phyloP scores from a whole-genome alignment of 2,329 filamentous ascomycete genomes.

The Fonsecaea pugnacius region DNA sequence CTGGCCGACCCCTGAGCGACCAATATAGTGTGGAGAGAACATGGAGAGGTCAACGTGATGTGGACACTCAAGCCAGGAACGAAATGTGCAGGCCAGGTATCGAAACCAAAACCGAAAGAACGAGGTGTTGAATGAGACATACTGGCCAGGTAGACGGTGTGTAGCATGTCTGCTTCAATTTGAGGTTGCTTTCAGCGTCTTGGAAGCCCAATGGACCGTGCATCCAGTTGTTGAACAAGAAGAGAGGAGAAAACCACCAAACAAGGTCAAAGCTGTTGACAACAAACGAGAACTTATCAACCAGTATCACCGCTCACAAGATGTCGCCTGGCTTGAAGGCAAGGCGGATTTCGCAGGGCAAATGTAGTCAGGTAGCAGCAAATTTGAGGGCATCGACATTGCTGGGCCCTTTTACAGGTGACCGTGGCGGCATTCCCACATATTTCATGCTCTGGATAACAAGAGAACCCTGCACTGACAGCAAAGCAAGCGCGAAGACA shows the following conservation, averaged over 20 bases:
- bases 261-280: constrained; percentile 18
- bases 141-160: constrained; percentile 38
- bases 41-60: constrained; percentile 6
- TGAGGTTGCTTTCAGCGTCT: constrained; percentile 3
- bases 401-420: constrained; percentile 30
- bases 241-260: constrained; percentile 10
- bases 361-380: constrained; percentile 25
- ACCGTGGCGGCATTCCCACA: constrained; percentile 25
- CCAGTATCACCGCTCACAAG: constrained; percentile 22
- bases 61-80: constrained; percentile 14
- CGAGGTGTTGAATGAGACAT: constrained; percentile 29
- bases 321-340: constrained; percentile 22
- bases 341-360: constrained; percentile 22
- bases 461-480: constrained; percentile 37
- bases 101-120: constrained; percentile 21
- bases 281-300: constrained; percentile 19
- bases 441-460: constrained; percentile 27
- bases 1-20: constrained; percentile 22
- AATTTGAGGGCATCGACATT: constrained; percentile 29
- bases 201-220: constrained; percentile 31
- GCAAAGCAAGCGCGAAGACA: constrained; percentile 36
- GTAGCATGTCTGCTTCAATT: constrained; percentile 35
- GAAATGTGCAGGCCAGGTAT: constrained; percentile 12
- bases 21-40: constrained; percentile 15
- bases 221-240: constrained; percentile 25